These are phyloP conservation scores for Leccinum angustisporum DNA, from an alignment of 1,284 basidiomycete genomes.

Conservation along the genomic window DNA sequence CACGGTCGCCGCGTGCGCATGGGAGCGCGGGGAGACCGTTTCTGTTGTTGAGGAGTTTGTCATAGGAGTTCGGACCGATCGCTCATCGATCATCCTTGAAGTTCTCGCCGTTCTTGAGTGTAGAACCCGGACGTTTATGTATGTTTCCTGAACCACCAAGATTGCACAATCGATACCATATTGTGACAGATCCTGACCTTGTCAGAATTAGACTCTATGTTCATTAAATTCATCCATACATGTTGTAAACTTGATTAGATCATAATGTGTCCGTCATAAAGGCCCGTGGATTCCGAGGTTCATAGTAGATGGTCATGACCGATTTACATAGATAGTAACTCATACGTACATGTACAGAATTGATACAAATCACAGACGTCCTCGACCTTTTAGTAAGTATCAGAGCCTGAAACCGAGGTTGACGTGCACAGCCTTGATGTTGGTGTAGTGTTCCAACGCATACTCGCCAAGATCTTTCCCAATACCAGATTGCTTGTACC, in stretches of 20 bases:
- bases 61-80: neutral
- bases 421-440: slow-evolving; percentile 67
- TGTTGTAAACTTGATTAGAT: no score
- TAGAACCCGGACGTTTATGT: no score
- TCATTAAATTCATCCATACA: no score
- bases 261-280: no score
- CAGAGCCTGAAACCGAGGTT: slow-evolving; percentile 42
- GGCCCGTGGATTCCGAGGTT: no score
- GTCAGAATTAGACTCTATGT: no score
- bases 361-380: neutral
- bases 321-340: neutral
- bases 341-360: neutral
- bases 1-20: slow-evolving; percentile 11
- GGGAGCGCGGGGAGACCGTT: slow-evolving; percentile 6
- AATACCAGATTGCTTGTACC: slow-evolving; percentile 79
- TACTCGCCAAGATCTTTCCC: slow-evolving; percentile 78
- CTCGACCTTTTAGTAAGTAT: neutral
- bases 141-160: no score
- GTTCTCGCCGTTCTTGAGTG: no score
- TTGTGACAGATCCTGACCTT: no score
- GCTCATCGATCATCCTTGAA: no score
- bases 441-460: slow-evolving; percentile 66
- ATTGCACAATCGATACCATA: no score
- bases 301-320: neutral
- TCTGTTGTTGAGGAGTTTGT: slow-evolving; percentile 5